phyloP scores from a whole-genome alignment of 768 basidiomycete species.

The Agaricus bisporus region DNA sequence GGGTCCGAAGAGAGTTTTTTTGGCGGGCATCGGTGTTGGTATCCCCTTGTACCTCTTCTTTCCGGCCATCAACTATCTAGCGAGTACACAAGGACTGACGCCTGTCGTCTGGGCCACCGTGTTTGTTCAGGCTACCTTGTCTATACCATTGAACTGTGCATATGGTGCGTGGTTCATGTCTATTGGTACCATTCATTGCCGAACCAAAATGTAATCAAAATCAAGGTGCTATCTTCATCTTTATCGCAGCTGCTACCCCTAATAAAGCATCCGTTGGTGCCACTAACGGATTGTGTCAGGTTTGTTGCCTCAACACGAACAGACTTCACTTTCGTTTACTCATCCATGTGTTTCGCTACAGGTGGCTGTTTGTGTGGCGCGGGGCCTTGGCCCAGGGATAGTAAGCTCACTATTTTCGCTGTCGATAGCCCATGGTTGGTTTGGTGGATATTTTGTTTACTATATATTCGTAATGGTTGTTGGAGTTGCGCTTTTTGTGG shows the following conservation, averaged over 20 bases:
- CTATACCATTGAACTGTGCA: constrained; percentile 43
- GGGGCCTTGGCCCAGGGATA: constrained; percentile 48
- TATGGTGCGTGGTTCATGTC: constrained; percentile 39
- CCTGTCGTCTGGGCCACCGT: constrained; percentile 44
- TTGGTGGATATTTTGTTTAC: constrained; percentile 57
- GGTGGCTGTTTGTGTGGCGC: constrained; percentile 32
- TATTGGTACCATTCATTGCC: not conserved
- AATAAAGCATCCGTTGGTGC: constrained; percentile 63
- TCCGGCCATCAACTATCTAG: constrained; percentile 56
- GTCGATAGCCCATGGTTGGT: constrained; percentile 45
- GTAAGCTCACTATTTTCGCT: constrained; percentile 65
- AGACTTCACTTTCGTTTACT: not conserved
- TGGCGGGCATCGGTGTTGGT: constrained; percentile 40
- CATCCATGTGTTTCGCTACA: constrained; percentile 6
- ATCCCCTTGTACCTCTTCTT: constrained; percentile 53
- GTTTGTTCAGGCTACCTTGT: constrained; percentile 40
- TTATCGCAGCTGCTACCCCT: constrained; percentile 59
- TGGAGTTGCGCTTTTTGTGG: constrained; percentile 23
- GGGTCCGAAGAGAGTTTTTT: constrained; percentile 61
- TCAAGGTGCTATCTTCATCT: constrained; percentile 65
- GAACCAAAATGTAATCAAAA: constrained; percentile 19
- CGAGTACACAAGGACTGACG: constrained; percentile 40
- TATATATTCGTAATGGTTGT: constrained; percentile 27
- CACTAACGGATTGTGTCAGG: constrained; percentile 42
- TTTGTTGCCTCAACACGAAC: not conserved